Base-by-base conservation (phyloP, 2,329 filamentous ascomycete species). In the Fonsecaea pugnacius region DNA sequence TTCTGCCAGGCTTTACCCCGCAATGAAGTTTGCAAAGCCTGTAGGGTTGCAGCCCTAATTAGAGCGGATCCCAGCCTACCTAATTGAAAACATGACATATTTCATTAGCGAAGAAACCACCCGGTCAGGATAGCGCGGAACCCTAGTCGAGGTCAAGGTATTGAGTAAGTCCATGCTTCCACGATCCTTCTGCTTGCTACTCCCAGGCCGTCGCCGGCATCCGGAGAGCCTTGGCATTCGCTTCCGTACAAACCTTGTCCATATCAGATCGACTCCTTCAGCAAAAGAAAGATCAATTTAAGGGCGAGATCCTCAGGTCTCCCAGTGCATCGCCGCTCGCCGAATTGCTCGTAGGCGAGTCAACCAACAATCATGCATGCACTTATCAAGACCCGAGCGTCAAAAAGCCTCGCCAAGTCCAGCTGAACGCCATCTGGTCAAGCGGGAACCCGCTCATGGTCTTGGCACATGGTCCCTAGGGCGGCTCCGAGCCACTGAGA, bases 371-470 rank as follows among this genome's bases (percentile, higher is more conserved):
- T 27, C 40, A 57, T 58, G 54, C 52, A 40, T 10, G 30, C 4
- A 46, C 14, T 46, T 63, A 63, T 63, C 60, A 63, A 46, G 10
- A 27, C 54, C 24, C 35, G 40, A 51, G 54, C 9, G n/a, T 32
- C 53, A 30, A 36, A 58, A 58, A 58, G 60, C 54, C 43, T 63
- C 40, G 52, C 60, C 54, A 56, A 58, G 54, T 35, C 12, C 53
- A 1, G 18, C 53, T 35, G 60, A 35, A 27, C 43, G 27, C 24
- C 8, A 58, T 63, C 51, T 16, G 60, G 60, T 43, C 24, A 63
- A 58, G 60, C 60, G 60, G 60, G 60, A 63, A 43, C 16, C 60
- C 60, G 60, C 60, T 54, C 53, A 16, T 63, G 8, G 16, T 38
- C 60, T 63, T 63, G 60, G 60, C 60, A 30, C 3, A 33, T 30